Evolutionary conservation across 2,329 filamentous ascomycete species (phyloP), one percentile per base, ranked within the genome.

Genomic region (Hirsutella rhossiliensis): DNA sequence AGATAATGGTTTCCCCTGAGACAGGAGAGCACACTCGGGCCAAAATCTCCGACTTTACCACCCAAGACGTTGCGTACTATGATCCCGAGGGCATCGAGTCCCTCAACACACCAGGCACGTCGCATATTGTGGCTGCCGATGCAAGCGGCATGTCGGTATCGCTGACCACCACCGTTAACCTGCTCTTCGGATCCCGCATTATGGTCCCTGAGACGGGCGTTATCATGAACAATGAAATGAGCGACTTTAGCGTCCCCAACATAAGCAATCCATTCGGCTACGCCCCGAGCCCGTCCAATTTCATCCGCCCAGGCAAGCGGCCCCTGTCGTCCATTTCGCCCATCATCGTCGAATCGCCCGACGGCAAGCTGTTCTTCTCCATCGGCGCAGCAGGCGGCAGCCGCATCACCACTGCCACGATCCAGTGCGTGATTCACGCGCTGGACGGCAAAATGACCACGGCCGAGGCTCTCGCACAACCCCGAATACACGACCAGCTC

Each of bases 401-500:
- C 37, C 73, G 86, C 4, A 95, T 95, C 60, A 90, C 87, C 54
- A 94, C 87, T 0, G 68, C 85, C 0, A 90, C 83, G 0, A 73
- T 88, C n/a, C 87, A 92, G 61, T 82, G 80, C 45, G 66, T 88
- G 4, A 79, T 86, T 56, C 74, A 88, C 52, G 73, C 88, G 0
- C 65, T 96, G 0, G 87, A 94, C 51, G 73, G 75, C 31, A 63
- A 63, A 4, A 65, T 87, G 65, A 78, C 71, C 0, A 68, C 78
- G 0, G 60, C 67, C 0, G 68, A 84, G 41, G 82, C 87, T 0
- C 63, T 95, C 1, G 75, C 73, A 0, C 62, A 75, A 47, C 84
- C 86, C 0, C 68, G 89, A 1, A 60, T 95, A 20, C 88, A 96
- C 54, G 87, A 95, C 54, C 88, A 95, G 65, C 68, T 95, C 6